Evolutionary conservation across 2,329 filamentous ascomycete genomes (phyloP).

Genomic region (Calonectria pauciramosa): DNA sequence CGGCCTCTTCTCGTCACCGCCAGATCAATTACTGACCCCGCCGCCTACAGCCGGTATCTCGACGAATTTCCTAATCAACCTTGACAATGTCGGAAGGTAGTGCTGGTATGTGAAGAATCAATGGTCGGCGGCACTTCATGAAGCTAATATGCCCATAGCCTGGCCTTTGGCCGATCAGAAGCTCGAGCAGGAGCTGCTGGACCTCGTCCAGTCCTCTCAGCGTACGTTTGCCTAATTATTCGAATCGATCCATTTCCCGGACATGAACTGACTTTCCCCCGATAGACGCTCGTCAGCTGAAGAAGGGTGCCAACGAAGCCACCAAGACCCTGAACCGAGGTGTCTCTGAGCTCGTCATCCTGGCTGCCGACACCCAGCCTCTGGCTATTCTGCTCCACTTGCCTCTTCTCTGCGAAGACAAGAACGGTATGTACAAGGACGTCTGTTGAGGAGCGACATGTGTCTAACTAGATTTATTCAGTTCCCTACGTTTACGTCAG

Average conservation of each 20-base stretch:
- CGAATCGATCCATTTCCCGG: conserved; percentile 9
- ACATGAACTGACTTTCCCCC: conserved; percentile 20
- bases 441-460: neutral
- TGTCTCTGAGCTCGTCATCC: conserved; percentile 88
- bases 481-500: conserved; percentile 77
- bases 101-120: conserved; percentile 37
- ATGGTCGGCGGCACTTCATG: neutral
- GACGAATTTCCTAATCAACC: conserved; percentile 32
- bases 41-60: conserved; percentile 26
- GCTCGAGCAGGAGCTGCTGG: conserved; percentile 85
- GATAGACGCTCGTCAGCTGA: conserved; percentile 77
- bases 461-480: conserved; percentile 31
- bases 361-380: conserved; percentile 89
- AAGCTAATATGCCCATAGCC: conserved; percentile 57
- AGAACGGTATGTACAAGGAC: conserved; percentile 60
- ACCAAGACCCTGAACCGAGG: conserved; percentile 94
- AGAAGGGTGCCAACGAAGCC: conserved; percentile 81
- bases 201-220: conserved; percentile 80
- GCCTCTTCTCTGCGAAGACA: conserved; percentile 89
- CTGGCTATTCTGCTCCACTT: conserved; percentile 91
- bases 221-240: conserved; percentile 48
- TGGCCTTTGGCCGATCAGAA: conserved; percentile 81
- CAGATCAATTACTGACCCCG: conserved; percentile 30
- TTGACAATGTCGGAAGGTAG: conserved; percentile 45
- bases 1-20: neutral